Evolutionary conservation across 78 protist species (phyloP), one percentile per base, ranked within the genome.

Genomic region (Speleostelium caveatum): DNA sequence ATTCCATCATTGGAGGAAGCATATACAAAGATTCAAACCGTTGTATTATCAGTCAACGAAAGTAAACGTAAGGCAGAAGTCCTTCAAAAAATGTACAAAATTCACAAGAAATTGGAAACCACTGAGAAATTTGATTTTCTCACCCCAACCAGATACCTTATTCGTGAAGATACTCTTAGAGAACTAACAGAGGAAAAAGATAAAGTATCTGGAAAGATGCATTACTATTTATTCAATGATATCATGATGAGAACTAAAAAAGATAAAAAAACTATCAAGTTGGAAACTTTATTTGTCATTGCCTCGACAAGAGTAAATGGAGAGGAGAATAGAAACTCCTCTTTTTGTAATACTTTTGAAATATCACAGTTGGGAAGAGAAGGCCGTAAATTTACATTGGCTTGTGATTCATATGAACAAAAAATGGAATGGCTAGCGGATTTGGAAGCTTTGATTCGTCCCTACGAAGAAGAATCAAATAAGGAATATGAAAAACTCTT

Each of bases 351-450:
- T 59, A 83, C 91, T 21, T 71, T 83, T 45, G 91, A 83, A 39
- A 28, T 83, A 33, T 38, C 67, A 8, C 79, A 69, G n/a, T 42
- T 73, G 1, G 91, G 91, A 26, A 67, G 78, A 2, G 67, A 68
- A 1, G 91, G 91, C 60, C 33, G 91, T 41, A 83, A 73, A 26
- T 83, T 83, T 24, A 83, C 91, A 19, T 14, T 83, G 51, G 79
- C 69, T 0, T 61, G 58, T 0, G 91, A 83, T 16, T 41, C 91
- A 22, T 83, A 83, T 10, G 91, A 83, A 45, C 91, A 83, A 71
- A 83, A 83, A 53, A 83, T 83, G 91, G 91, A 83, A 45, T 83
- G 91, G 91, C 26, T 56, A 38, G 69, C 77, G 7, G 91, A 83
- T 21, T 38, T 83, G 19, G 80, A 83, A 30, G 58, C 53, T 22